Conservation (phyloP, 345 rosid species). For the Populus pruinosa region DNA sequence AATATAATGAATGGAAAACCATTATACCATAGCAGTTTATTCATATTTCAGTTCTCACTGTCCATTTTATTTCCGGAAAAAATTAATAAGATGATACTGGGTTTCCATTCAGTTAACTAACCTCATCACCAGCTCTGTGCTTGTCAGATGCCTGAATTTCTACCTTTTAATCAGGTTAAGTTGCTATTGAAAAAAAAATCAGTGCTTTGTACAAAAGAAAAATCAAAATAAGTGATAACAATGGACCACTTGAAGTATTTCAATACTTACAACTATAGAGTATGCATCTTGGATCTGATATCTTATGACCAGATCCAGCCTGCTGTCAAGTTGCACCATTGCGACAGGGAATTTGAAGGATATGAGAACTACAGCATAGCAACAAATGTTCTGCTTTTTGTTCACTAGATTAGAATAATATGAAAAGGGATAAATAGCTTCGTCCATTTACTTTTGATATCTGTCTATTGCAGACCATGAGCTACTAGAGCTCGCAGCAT, state of each 20-base stretch:
- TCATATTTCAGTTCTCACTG: not conserved
- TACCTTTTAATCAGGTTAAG: not conserved
- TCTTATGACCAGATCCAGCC: not conserved
- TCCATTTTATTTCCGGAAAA: not conserved
- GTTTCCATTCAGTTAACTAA: not conserved
- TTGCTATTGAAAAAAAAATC: not conserved
- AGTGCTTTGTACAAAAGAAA: not conserved
- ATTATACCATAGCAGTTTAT: not conserved
- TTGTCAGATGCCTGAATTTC: not conserved
- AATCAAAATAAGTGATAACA: not conserved
- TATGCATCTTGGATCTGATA: constrained; percentile 1
- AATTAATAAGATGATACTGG: not conserved
- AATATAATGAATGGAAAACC: not conserved
- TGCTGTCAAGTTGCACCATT: not conserved
- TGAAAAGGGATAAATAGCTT: not conserved
- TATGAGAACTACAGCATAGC: not conserved
- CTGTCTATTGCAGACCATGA: constrained; percentile 53
- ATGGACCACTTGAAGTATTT: not conserved
- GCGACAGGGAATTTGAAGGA: not conserved
- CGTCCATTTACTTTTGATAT: constrained; percentile 6
- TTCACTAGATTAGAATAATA: not conserved
- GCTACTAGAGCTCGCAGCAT: constrained; percentile 88
- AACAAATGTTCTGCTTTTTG: not conserved
- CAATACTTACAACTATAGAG: not conserved
- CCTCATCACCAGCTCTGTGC: not conserved